Base-by-base conservation (phyloP, 441 rosid genomes). In the Pelargonium australe region DNA sequence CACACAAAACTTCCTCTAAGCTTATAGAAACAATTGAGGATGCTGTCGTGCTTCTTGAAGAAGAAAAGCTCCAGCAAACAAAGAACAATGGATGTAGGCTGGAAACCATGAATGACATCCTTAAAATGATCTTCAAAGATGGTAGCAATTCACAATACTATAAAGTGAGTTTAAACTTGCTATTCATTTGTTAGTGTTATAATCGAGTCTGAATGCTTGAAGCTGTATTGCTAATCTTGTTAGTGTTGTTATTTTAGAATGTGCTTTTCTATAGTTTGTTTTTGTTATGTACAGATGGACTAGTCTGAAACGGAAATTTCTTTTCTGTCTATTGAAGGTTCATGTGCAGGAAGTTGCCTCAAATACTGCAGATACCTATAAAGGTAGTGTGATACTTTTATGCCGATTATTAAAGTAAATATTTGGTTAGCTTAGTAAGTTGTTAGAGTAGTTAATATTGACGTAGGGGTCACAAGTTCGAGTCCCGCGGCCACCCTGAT, bases 301-400 rank as follows among this genome's bases (percentile, higher is more conserved):
- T 13, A 62, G 44, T 70, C 75, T 61, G 63, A 64, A 65, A 68
- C 72, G 64, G 64, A 70, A 71, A 45, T 60, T 31, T 28, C n/a
- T 70, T 73, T 31, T 57, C 66, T 70, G 60, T 69, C 74, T 66
- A 66, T 82, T 64, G 76, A 79, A 95, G 99, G 87, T 95, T 80
- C 99, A 95, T 83, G 86, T 95, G 66, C 93, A 82, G 75, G 97
- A 92, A 79, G 73, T 72, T 72, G 93, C 84, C 72, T 80, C 76
- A 25, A 83, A 75, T 73, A 75, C 87, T 78, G 70, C 80, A 31
- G 91, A 89, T 79, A 69, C 73, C 68, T 65, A 81, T 20, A 87
- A 82, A 89, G 99, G 98, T 95, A 69, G 68, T 64, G 69, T 62
- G 17, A 23, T 60, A 60, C 19, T 16, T 58, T 19, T 20, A 7